phyloP scores from a whole-genome alignment of 2,329 filamentous ascomycete genomes.

The Botrytis medusae region DNA sequence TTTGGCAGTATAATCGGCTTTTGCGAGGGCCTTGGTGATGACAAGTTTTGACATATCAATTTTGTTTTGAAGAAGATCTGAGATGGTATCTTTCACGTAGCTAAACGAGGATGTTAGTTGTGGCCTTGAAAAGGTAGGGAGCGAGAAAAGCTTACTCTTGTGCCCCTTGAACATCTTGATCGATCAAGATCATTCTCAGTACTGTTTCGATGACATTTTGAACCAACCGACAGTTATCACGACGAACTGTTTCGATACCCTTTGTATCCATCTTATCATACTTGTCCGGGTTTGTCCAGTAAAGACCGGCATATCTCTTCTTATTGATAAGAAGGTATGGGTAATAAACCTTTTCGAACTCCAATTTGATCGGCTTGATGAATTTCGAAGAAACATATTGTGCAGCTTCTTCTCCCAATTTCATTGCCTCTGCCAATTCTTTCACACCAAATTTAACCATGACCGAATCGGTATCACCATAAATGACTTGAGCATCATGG shows the following conservation, averaged over 20 bases:
- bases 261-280: slow-evolving; percentile 99
- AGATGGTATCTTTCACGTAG: slow-evolving; percentile 90
- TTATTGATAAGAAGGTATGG: slow-evolving; percentile 99
- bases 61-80: slow-evolving; percentile 94
- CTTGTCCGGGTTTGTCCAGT: slow-evolving; percentile 92
- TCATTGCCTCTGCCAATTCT: slow-evolving; percentile 87
- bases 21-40: slow-evolving; percentile 95
- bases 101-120: neutral
- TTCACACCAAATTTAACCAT: slow-evolving; percentile 98
- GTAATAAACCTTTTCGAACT: slow-evolving; percentile 99
- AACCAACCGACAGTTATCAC: slow-evolving; percentile 94
- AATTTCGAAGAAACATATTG: slow-evolving; percentile 89
- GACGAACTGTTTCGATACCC: slow-evolving; percentile 94
- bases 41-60: slow-evolving; percentile 99
- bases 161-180: slow-evolving; percentile 83
- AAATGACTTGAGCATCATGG: slow-evolving; percentile 95
- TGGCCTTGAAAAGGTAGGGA: neutral
- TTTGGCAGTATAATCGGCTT: slow-evolving; percentile 84
- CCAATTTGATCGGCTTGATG: slow-evolving; percentile 93
- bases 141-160: slow-evolving; percentile 70
- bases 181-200: slow-evolving; percentile 90
- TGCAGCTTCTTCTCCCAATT: slow-evolving; percentile 89
- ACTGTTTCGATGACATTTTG: slow-evolving; percentile 98
- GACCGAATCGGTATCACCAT: slow-evolving; percentile 98
- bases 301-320: slow-evolving; percentile 97